Evolutionary conservation across 2,329 filamentous ascomycete species (phyloP).

Genomic region (Didymella pinodella): DNA sequence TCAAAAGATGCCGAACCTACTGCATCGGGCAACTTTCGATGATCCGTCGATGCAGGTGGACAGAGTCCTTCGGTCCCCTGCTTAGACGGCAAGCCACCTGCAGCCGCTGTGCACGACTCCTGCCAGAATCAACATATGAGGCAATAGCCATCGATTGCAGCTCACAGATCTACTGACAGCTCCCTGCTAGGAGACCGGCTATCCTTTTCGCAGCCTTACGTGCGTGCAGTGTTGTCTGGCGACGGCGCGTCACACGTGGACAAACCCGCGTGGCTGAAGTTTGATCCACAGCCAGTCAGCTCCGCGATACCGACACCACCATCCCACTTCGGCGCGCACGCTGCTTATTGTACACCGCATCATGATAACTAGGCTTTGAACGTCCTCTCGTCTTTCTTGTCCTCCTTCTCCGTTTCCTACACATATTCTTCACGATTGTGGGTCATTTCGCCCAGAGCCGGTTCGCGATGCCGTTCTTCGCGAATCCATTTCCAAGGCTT

Average conservation of each 20-base stretch:
- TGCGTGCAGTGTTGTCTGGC: conserved; percentile 6
- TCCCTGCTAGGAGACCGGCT: conserved; percentile 2
- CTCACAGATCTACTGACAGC: conserved; percentile 22
- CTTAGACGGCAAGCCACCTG: conserved; percentile 15
- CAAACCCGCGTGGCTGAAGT: conserved; percentile 16
- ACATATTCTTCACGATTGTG: neutral
- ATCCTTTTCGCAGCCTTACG: conserved; percentile 16
- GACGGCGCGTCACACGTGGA: conserved; percentile 12
- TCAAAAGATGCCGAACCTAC: conserved; percentile 3
- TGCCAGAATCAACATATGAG: conserved; percentile 21
- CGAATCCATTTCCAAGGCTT: conserved; percentile 41
- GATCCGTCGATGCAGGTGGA: conserved; percentile 3
- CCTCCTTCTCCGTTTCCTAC: conserved; percentile 1
- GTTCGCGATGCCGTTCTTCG: conserved; percentile 27
- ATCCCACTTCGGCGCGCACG: conserved; percentile 18
- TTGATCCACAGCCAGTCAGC: conserved; percentile 14
- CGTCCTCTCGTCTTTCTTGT: neutral
- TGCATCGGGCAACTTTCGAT: conserved; percentile 3
- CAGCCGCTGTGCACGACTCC: conserved; percentile 12
- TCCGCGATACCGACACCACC: conserved; percentile 7
- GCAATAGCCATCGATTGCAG: conserved; percentile 18
- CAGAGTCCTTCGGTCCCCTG: neutral
- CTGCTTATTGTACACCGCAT: conserved; percentile 19
- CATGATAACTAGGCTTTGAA: conserved; percentile 11
- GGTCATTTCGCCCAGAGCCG: neutral